phyloP scores from a whole-genome alignment of 768 basidiomycete genomes.

The Termitomyces sp. region DNA sequence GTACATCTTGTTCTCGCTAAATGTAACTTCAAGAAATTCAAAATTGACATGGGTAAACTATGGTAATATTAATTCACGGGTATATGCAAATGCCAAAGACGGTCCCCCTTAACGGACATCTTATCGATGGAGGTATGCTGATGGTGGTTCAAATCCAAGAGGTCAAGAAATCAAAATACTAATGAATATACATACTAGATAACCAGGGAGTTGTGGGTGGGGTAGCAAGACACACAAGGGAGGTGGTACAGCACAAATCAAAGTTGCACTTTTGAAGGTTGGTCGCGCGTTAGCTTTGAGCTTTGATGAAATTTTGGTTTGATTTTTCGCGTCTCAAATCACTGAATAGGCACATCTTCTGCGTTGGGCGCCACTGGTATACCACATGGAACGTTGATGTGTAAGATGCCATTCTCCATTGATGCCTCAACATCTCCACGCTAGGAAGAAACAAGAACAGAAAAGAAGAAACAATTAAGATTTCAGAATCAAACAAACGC shows the following conservation, averaged over 20 bases:
- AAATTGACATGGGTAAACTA: background rate
- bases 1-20: no score
- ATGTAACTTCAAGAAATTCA: background rate
- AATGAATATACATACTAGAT: background rate
- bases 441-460: constrained; percentile 19
- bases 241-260: background rate
- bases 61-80: background rate
- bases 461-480: constrained; percentile 14
- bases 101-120: constrained; percentile 4
- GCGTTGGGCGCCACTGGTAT: constrained; percentile 36
- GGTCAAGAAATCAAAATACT: background rate
- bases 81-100: constrained; percentile 1
- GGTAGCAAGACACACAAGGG: background rate
- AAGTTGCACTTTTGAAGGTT: background rate
- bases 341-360: constrained; percentile 46
- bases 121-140: constrained; percentile 1
- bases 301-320: background rate
- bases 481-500: constrained; percentile 12
- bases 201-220: background rate
- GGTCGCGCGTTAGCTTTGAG: background rate
- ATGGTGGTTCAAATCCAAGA: background rate
- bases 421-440: constrained; percentile 46
- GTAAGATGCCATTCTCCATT: constrained; percentile 58
- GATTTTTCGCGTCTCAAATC: constrained; percentile 19
- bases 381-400: constrained; percentile 48